These are phyloP conservation scores for Xylariales sp. DNA, from an alignment of 2,329 filamentous ascomycete species.

Conservation along the genomic window DNA sequence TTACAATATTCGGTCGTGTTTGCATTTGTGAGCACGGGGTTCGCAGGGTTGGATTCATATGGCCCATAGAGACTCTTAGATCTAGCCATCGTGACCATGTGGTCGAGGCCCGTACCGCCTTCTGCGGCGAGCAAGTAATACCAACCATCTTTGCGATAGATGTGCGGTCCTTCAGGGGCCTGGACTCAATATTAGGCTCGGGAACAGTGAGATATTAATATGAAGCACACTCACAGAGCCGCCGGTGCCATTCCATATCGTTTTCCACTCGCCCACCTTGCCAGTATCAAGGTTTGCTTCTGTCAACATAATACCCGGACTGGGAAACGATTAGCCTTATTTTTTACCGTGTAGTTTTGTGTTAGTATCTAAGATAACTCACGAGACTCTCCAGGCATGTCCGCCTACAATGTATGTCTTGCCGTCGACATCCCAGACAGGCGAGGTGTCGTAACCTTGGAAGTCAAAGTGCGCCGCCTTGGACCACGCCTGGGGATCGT, in stretches of 20 bases:
- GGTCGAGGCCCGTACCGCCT: constrained; percentile 60
- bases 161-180: constrained; percentile 65
- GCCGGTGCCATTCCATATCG: constrained; percentile 62
- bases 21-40: constrained; percentile 60
- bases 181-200: constrained; percentile 28
- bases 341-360: not conserved
- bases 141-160: constrained; percentile 62
- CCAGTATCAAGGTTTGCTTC: constrained; percentile 56
- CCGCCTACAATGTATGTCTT: constrained; percentile 61
- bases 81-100: constrained; percentile 62
- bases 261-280: constrained; percentile 52
- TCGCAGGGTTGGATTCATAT: constrained; percentile 55
- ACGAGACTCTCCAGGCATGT: constrained; percentile 53
- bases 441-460: constrained; percentile 64
- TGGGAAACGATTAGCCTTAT: constrained; percentile 32
- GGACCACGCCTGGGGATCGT: constrained; percentile 57
- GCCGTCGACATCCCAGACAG: constrained; percentile 68
- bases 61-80: constrained; percentile 57
- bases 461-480: constrained; percentile 62
- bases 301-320: constrained; percentile 55
- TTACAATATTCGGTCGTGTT: constrained; percentile 57
- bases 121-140: constrained; percentile 67
- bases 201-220: not conserved
- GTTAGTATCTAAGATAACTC: constrained; percentile 7
- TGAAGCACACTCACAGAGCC: constrained; percentile 47